Base-by-base conservation (phyloP, 208 protist species). In the Leishmania mexicana region DNA sequence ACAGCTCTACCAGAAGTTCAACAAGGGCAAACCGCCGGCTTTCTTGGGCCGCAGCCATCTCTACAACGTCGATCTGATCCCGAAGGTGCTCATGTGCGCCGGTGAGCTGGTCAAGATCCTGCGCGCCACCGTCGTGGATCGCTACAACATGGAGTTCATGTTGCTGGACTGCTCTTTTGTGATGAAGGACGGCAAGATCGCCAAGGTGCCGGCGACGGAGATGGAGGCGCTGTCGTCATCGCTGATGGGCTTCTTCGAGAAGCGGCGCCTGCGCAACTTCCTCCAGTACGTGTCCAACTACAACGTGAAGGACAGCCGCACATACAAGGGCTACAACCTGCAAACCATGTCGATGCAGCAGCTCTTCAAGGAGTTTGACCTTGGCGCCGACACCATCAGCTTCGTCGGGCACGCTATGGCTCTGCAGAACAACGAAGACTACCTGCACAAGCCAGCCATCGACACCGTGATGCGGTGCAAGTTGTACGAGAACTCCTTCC, bases 141-240 rank as follows among this genome's bases (percentile, higher is more conserved):
- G 98, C 62, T 99, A 99, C 85, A 96, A 88, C 89, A 98, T 99
- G 75, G 99, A 99, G 93, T 99, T 99, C 87, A 99, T 99, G 91
- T 84, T 96, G 24, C 94, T 99, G 54, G 98, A 99, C 82, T 98
- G 98, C 79, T 98, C 94, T 51, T 99, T 99, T 83, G 99, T 99
- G 57, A 94, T 96, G 84, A 96, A 99, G 74, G 91, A 95, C 53
- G 93, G 89, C 31, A 99, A 99, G 80, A 95, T 99, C 64, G 88
- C 99, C 62, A 99, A 99, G 88, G 99, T 99, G 11, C 99, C 99
- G 51, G 90, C 94, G 10, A 99, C 98, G 10, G 94, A 95, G 75
- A 87, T 78, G 47, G 99, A 99, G 92, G 99, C 99, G 28, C 90
- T 99, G 11, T 94, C 86, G 7, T 99, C 99, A 21, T 87, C 95